Evolutionary conservation across 179 eudicot species (phyloP).

Genomic region (Carnegiea gigantea): DNA sequence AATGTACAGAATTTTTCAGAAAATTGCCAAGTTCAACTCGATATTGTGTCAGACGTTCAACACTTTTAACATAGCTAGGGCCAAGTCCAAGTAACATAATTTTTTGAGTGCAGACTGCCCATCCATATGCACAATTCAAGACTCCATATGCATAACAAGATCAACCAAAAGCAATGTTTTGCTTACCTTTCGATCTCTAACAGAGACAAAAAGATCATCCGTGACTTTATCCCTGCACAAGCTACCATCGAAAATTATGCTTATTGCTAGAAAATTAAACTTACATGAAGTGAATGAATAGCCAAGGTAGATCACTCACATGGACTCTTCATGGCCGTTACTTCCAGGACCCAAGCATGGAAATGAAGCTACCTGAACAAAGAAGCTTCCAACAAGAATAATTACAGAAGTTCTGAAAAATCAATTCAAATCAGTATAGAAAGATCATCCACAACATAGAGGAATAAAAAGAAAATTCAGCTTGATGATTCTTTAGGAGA

Average conservation of each 20-base stretch:
- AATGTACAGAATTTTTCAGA: too few relatives aligned
- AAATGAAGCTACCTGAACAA: constrained; percentile 35
- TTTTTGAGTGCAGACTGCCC: too few relatives aligned
- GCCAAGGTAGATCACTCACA: constrained; percentile 28
- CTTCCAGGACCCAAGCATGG: constrained; percentile 38
- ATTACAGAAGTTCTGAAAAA: not conserved
- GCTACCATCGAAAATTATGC: constrained; percentile 1
- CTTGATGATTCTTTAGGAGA: not conserved
- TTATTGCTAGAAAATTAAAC: not conserved
- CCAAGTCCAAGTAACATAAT: too few relatives aligned
- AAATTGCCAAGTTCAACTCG: too few relatives aligned
- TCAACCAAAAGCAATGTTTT: not conserved
- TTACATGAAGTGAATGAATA: not conserved
- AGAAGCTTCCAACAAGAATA: not conserved
- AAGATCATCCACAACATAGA: not conserved
- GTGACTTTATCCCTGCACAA: constrained; percentile 46
- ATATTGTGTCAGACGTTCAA: too few relatives aligned
- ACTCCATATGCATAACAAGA: not conserved
- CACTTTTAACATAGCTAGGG: too few relatives aligned
- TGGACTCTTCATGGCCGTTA: constrained; percentile 43
- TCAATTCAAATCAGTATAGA: not conserved
- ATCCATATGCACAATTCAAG: not conserved
- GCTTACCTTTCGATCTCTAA: constrained; percentile 67
- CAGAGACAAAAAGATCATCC: constrained; percentile 42
- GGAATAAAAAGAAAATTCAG: not conserved